These are phyloP conservation scores for Solanum pimpinellifolium DNA, from an alignment of 257 asterid genomes.

Conservation along the genomic window DNA sequence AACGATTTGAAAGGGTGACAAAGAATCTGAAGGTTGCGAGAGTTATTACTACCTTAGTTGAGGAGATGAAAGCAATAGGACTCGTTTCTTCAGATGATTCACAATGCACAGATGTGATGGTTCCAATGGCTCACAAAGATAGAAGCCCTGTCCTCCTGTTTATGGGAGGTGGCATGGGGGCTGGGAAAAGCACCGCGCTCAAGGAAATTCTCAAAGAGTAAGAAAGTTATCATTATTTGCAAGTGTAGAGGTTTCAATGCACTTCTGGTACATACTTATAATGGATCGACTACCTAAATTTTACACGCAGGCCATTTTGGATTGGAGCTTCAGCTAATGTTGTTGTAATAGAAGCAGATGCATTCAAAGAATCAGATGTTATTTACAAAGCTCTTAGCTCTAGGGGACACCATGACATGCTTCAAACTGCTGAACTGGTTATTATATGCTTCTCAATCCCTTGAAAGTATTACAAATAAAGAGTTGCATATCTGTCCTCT, in stretches of 20 bases:
- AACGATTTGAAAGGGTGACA: slow-evolving; percentile 83
- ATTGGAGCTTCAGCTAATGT: slow-evolving; percentile 57
- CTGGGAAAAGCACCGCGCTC: slow-evolving; percentile 12
- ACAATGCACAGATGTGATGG: slow-evolving; percentile 13
- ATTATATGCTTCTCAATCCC: neutral
- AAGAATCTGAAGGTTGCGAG: slow-evolving; percentile 53
- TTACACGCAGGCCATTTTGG: slow-evolving; percentile 69
- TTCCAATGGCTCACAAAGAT: slow-evolving; percentile 14
- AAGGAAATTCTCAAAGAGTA: slow-evolving; percentile 16
- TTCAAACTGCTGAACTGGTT: slow-evolving; percentile 92
- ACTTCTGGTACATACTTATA: neutral
- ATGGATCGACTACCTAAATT: neutral
- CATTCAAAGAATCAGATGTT: slow-evolving; percentile 90
- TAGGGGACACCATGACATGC: slow-evolving; percentile 88
- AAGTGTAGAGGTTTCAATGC: neutral
- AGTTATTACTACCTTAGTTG: slow-evolving; percentile 6
- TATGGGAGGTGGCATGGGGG: slow-evolving; percentile 17
- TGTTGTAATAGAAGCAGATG: slow-evolving; percentile 90
- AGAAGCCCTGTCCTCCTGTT: slow-evolving; percentile 15
- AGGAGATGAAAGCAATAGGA: slow-evolving; percentile 16
- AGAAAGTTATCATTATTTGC: neutral
- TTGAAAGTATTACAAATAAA: neutral
- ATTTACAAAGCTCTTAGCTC: slow-evolving; percentile 93
- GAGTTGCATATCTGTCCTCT: neutral
- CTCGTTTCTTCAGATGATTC: slow-evolving; percentile 10